phyloP scores from a whole-genome alignment of 78 protist genomes.

The Cyanophora paradoxa region DNA sequence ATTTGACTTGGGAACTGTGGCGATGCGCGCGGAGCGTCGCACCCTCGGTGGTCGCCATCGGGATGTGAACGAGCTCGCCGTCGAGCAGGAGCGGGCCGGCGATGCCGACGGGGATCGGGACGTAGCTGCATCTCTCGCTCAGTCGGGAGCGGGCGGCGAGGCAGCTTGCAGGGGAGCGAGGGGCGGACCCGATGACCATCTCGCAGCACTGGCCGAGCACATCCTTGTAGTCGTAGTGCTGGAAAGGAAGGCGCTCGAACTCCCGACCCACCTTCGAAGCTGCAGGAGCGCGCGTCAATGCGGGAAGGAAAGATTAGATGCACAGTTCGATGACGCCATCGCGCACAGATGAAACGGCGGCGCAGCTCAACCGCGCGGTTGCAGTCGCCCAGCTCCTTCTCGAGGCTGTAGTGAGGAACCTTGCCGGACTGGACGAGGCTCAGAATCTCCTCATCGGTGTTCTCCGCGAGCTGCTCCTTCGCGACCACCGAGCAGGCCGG shows the following conservation, averaged over 20 bases:
- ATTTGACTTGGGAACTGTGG: not conserved
- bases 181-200: conserved; percentile 86
- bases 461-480: too few relatives aligned
- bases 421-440: too few relatives aligned
- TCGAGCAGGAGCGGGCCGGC: conserved; percentile 73
- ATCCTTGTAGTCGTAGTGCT: not conserved
- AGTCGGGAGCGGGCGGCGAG: too few relatives aligned
- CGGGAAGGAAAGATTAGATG: too few relatives aligned
- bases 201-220: conserved; percentile 58
- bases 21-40: not conserved
- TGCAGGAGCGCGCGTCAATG: not conserved
- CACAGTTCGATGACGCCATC: too few relatives aligned
- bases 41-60: conserved; percentile 89
- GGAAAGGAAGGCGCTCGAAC: not conserved
- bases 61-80: conserved; percentile 35
- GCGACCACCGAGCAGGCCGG: too few relatives aligned
- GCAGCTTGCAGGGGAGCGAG: too few relatives aligned
- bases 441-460: conserved; percentile 25
- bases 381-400: conserved; percentile 46
- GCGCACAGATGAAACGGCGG: too few relatives aligned
- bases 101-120: conserved; percentile 74
- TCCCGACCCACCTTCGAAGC: not conserved
- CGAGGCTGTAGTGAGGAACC: conserved; percentile 36
- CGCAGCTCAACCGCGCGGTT: conserved; percentile 53
- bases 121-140: too few relatives aligned